phyloP scores from a whole-genome alignment of 2,329 filamentous ascomycete species.

The Lachnellula cervina region DNA sequence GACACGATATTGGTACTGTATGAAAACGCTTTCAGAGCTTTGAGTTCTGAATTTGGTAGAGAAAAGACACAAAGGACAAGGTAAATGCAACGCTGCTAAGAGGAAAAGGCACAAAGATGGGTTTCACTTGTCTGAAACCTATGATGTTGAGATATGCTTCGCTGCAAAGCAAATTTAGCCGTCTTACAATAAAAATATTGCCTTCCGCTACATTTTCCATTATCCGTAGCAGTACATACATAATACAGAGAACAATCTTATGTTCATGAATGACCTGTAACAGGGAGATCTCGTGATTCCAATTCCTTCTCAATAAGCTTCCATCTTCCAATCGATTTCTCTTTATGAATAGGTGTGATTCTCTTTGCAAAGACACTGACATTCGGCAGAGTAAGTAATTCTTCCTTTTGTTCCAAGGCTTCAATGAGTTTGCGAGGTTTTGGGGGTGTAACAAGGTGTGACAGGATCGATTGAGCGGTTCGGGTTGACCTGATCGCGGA shows the following conservation, averaged over 20 bases:
- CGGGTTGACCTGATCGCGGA: constrained; percentile 53
- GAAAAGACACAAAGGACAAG: too few species aligned
- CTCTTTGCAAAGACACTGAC: constrained; percentile 61
- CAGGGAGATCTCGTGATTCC: constrained; percentile 54
- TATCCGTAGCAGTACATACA: neutral
- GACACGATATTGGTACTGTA: too few species aligned
- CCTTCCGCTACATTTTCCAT: neutral
- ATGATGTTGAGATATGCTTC: neutral
- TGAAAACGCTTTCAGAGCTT: too few species aligned
- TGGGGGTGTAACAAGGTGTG: constrained; percentile 47
- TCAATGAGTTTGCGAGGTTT: constrained; percentile 61
- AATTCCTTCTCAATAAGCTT: constrained; percentile 75
- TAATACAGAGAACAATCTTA: neutral
- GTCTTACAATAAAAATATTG: neutral
- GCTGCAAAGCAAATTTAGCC: neutral
- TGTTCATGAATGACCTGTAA: constrained; percentile 37
- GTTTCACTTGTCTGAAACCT: neutral
- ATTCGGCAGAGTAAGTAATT: constrained; percentile 57
- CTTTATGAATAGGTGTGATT: constrained; percentile 66
- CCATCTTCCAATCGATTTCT: constrained; percentile 67
- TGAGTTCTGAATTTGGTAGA: too few species aligned
- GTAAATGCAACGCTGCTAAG: too few species aligned
- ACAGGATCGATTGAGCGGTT: constrained; percentile 51
- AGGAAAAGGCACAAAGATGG: neutral
- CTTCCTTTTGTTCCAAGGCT: constrained; percentile 42